Conservation (phyloP, 805 yeast species). For the Schwanniomyces vanrijiae region DNA sequence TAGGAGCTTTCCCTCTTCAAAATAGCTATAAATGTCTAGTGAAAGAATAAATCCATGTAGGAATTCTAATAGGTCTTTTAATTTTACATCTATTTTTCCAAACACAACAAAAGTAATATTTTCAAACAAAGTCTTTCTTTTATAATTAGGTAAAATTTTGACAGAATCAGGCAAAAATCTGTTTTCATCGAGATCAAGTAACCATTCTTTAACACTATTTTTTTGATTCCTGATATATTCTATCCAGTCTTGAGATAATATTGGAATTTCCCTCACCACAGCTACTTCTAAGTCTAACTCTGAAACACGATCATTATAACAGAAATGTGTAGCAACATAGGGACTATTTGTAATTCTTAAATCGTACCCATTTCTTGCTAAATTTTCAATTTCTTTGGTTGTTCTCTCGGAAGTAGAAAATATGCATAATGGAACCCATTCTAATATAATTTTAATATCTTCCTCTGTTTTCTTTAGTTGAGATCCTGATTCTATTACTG, state of each 20-base stretch:
- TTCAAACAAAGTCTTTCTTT: conserved; percentile 14
- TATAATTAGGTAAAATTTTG: conserved; percentile 1
- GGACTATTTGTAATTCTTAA: conserved; percentile 17
- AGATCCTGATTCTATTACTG: not conserved
- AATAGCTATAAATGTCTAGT: conserved; percentile 1
- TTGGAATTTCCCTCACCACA: conserved; percentile 28
- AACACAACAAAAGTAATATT: conserved; percentile 9
- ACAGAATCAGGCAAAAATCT: conserved; percentile 12
- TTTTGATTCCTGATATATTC: conserved; percentile 10
- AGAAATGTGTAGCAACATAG: conserved; percentile 22
- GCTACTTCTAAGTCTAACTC: conserved; percentile 16
- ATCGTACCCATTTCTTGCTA: conserved; percentile 15
- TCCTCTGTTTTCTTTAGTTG: not conserved
- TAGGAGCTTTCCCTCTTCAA: conserved; percentile 3
- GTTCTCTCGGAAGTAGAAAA: conserved; percentile 2
- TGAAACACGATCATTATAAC: conserved; percentile 2
- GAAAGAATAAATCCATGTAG: conserved; percentile 10
- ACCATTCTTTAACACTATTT: conserved; percentile 20
- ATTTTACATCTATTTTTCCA: conserved; percentile 1
- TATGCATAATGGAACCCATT: conserved; percentile 22
- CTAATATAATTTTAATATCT: conserved; percentile 12
- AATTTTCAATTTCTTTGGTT: conserved; percentile 3
- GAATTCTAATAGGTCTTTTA: conserved; percentile 11
- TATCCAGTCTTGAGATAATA: conserved; percentile 26
- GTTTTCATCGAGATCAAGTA: conserved; percentile 11